phyloP scores from a whole-genome alignment of 2,329 filamentous ascomycete genomes.

The Fusarium xyrophilum region DNA sequence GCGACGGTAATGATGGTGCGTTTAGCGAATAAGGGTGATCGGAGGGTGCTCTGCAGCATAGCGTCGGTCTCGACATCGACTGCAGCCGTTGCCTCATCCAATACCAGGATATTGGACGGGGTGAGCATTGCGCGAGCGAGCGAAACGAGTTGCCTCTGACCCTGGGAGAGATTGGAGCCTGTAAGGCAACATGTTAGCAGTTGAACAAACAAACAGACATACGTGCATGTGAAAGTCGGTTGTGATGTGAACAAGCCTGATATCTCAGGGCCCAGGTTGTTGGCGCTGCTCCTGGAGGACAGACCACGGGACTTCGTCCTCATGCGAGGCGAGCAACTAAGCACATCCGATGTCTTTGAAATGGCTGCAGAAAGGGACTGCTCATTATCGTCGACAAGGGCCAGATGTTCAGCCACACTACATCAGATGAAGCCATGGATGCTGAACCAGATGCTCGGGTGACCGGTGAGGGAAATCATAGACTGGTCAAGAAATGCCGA shows the following conservation, averaged over 20 bases:
- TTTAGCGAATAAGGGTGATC: constrained; percentile 77
- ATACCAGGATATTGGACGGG: constrained; percentile 93
- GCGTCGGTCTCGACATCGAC: constrained; percentile 74
- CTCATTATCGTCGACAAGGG: constrained; percentile 19
- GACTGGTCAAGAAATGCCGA: constrained; percentile 34
- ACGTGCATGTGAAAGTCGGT: constrained; percentile 15
- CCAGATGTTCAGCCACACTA: constrained; percentile 12
- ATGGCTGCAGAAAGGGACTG: constrained; percentile 23
- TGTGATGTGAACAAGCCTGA: neutral
- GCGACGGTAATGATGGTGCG: constrained; percentile 98
- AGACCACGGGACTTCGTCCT: constrained; percentile 44
- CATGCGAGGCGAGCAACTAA: constrained; percentile 49
- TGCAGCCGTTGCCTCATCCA: constrained; percentile 92
- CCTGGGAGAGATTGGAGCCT: constrained; percentile 95
- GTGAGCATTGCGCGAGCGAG: constrained; percentile 92
- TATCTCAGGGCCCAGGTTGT: neutral
- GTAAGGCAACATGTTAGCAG: constrained; percentile 31
- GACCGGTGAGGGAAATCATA: constrained; percentile 20
- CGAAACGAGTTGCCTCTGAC: constrained; percentile 92
- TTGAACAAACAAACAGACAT: constrained; percentile 7
- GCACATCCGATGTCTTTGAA: constrained; percentile 26
- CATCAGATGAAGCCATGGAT: constrained; percentile 18
- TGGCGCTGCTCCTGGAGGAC: constrained; percentile 13
- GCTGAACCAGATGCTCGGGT: constrained; percentile 32
- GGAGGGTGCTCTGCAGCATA: constrained; percentile 68